Evolutionary conservation across 306 rosid species (phyloP), one percentile per base, ranked within the genome.

Genomic region (Citrullus mucosospermus): DNA sequence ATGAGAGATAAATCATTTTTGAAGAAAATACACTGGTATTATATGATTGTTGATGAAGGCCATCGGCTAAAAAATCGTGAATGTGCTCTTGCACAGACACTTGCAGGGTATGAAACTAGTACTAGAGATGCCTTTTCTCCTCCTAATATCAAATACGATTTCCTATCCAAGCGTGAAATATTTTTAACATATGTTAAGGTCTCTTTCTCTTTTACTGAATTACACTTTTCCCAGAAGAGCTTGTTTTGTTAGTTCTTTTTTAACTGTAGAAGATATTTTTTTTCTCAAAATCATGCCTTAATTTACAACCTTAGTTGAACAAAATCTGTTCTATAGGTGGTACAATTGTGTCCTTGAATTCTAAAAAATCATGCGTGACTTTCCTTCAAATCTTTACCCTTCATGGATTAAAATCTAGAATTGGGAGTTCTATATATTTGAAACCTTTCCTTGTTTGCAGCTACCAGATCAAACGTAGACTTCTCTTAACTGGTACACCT

Each of bases 21-120:
- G 85, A 96, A 91, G 93, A 96, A 93, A 91, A 88, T 96, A 72
- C 84, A 84, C 43, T 96, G 99, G 99, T 55, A 6, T 83, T 96
- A 96, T 94, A 84, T 96, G 88, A 93, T 96, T 75, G 99, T 96
- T 53, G 99, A 96, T 77, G 99, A 96, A 96, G 99, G 99, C 71
- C 99, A 96, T 85, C 86, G 99, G 80, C 85, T 92, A 86, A 96
- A 96, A 89, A 96, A 96, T 88, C 96, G 90, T 3, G 99, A 96
- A 74, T 93, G 97, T 84, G 99, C 95, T 81, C 93, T 96, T 50
- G 96, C 99, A 79, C 90, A 85, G 84, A 96, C 99, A 61, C 93
- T 96, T 78, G 97, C 92, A 60, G 94, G 99, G 99, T 96, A 91
- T 72, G 88, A 66, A 62, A 41, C 61, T 73, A 16, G 20, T 68